Evolutionary conservation across 257 asterid genomes (phyloP), one percentile per base, ranked within the genome.

Genomic region (Sherardia arvensis): DNA sequence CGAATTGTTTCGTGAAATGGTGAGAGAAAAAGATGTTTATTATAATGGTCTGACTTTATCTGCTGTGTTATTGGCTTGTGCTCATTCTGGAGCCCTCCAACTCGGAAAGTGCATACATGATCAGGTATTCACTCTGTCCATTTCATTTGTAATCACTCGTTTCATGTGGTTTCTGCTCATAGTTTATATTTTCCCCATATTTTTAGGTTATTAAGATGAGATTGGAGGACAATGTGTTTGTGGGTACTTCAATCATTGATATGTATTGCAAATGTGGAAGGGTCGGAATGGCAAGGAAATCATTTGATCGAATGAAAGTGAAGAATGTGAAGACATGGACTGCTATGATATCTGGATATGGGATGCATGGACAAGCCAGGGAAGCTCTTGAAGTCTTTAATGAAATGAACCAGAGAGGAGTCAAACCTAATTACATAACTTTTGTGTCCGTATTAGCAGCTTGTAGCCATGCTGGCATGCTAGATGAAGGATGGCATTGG

Each of bases 181-280:
- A 6, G 22, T 64, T 23, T 65, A 22, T 10, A 22, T 5, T 69
- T 45, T n/a, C 33, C 33, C 26, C n/a, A 40, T 27, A 67, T 26
- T 69, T 15, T 58, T 69, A 91, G 95, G 95, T 85, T 48, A 73
- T 87, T 62, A 88, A 79, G 81, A 80, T 78, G 91, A 71, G 76
- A 64, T 66, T 89, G 69, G 97, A 90, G 86, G 83, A 76, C 54
- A 70, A 87, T 29, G 85, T 93, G 14, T 76, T 74, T 60, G 87
- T 93, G 36, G 95, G 90, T 8, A 93, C 99, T 27, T 90, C 97
- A 49, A 69, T 87, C 22, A 79, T 93, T 64, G 96, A 87, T 80
- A 87, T 93, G 99, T 93, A 90, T 76, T 81, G 94, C 88, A 93
- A 87, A 78, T 85, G 94, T 26, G 99, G 99, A 63, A 81, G 88